Evolutionary conservation across 306 rosid species (phyloP).

Genomic region (Begonia fuchsioides): DNA sequence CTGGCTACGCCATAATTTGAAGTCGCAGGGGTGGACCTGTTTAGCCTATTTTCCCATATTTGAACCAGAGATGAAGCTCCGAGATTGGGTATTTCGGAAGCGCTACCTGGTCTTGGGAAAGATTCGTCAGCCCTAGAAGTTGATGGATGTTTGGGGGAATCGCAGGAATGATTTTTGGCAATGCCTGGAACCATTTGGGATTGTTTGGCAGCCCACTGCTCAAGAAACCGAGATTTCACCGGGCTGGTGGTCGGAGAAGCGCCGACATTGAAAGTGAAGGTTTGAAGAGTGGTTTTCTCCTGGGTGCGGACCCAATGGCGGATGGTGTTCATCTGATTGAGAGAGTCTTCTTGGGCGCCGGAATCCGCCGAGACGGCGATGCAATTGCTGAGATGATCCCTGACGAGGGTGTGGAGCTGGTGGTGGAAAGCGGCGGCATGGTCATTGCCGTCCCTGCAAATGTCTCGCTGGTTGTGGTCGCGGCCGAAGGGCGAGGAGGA

Average conservation of each 20-base stretch:
- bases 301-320: not conserved
- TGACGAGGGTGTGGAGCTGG: constrained; percentile 39
- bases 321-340: not conserved
- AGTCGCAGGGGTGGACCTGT: constrained; percentile 12
- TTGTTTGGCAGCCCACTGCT: too few species aligned
- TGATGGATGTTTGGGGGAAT: too few species aligned
- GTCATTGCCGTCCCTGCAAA: constrained; percentile 6
- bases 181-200: too few species aligned
- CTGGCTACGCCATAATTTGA: not conserved
- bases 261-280: too few species aligned
- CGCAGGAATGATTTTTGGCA: too few species aligned
- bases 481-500: constrained; percentile 52
- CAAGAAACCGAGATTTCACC: too few species aligned
- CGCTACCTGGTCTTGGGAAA: too few species aligned
- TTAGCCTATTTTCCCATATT: constrained; percentile 84
- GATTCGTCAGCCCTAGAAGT: too few species aligned
- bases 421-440: constrained; percentile 29
- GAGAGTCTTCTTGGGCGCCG: constrained; percentile 10
- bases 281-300: too few species aligned
- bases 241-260: too few species aligned
- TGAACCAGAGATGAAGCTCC: constrained; percentile 85
- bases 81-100: constrained; percentile 16
- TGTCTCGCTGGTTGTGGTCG: constrained; percentile 39
- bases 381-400: constrained; percentile 35
- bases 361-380: constrained; percentile 21